Evolutionary conservation across 306 rosid species (phyloP).

Genomic region (Citrullus colocynthis): DNA sequence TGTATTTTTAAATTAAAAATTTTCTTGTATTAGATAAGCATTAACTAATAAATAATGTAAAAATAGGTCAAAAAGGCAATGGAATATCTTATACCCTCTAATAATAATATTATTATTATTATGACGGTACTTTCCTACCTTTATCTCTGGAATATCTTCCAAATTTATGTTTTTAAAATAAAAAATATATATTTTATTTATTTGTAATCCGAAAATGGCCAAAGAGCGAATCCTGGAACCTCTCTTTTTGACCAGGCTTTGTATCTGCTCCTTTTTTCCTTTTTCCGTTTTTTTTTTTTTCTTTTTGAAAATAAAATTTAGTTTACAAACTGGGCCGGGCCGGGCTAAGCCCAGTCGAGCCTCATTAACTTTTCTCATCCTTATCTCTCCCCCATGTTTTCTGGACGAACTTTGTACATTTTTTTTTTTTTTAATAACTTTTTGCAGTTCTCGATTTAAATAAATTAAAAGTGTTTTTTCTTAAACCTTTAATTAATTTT

Average conservation of each 20-base stretch:
- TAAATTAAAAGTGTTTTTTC: background rate
- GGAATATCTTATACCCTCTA: background rate
- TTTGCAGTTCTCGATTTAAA: background rate
- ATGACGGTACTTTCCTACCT: background rate
- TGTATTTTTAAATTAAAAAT: background rate
- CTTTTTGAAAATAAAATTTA: background rate
- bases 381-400: background rate
- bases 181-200: no score
- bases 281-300: background rate
- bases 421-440: no score
- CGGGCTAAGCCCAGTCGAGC: background rate
- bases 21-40: background rate
- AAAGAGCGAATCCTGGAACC: slow-evolving; percentile 6
- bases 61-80: background rate
- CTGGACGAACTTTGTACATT: background rate
- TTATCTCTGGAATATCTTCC: no score
- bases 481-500: background rate
- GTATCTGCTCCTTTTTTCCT: background rate
- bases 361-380: background rate
- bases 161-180: no score
- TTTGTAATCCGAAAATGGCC: background rate
- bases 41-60: background rate
- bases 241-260: background rate
- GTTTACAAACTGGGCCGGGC: background rate
- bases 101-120: background rate